Evolutionary conservation across 257 asterid species (phyloP), one percentile per base, ranked within the genome.

Genomic region (Anisodus acutangulus): DNA sequence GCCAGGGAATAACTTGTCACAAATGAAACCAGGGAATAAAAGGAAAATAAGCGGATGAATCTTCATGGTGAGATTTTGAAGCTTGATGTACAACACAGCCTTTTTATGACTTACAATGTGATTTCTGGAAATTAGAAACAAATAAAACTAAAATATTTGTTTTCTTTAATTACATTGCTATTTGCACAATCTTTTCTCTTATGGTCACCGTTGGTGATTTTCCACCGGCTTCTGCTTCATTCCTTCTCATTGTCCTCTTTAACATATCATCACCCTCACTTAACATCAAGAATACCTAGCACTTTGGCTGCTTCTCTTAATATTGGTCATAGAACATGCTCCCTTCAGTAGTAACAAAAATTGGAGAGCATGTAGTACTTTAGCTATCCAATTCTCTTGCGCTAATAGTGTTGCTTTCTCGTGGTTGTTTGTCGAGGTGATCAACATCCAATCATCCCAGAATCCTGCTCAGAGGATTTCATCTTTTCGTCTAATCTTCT

Each of bases 231-330:
- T 68, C 78, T 39, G 26, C 53, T 68, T 5, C 53, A 15, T 37
- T 68, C 78, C 53, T 68, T 68, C 53, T 37, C 78, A 39, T 16
- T 39, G 78, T 8, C 74, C 78, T 68, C 53, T 31, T 31, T 60
- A 39, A 67, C 49, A 13, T 66, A 35, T 67, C 3, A 35, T 64
- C 43, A 26, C 16, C n/a, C 17, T 64, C 71, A 64, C n/a, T 31
- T 64, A 62, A 19, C 37, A 4, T 64, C 45, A 10, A 26, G 17
- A 64, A 26, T 26, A 31, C 45, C 43, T 26, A 64, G 31, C 43
- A 26, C 43, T 64, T 31, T 31, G 45, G 43, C n/a, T 26, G 9
- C 71, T 64, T 64, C 71, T 12, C 45, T 64, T 26, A 64, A 10
- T 26, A 9, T 35, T 26, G n/a, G 71, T 64, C 43, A 22, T 31